Percentiles rank a stretch among this genome's conserved stretches.
Evolutionary conservation across 768 basidiomycete species (phyloP).

Genomic region (Clathrus columnatus): DNA sequence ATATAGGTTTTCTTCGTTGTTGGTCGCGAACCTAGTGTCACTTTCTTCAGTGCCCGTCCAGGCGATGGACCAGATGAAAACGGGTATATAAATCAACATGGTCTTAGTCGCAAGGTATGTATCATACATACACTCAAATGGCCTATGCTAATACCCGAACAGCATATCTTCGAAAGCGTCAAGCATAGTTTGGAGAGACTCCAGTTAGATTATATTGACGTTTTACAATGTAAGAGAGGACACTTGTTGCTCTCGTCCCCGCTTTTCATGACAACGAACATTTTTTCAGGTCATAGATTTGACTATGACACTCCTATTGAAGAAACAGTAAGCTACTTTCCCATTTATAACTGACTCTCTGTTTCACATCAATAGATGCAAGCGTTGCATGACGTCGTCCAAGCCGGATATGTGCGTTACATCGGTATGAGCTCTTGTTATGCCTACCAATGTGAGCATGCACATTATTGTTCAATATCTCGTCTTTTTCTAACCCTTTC

Average conservation of each 20-base stretch:
- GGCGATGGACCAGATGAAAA: conserved; percentile 10
- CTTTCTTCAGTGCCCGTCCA: conserved; percentile 4
- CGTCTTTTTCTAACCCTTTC: neutral
- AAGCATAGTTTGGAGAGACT: conserved; percentile 32
- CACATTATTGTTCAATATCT: neutral
- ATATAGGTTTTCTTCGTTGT: conserved; percentile 17
- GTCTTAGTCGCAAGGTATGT: conserved; percentile 35
- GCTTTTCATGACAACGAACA: neutral
- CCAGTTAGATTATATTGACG: conserved; percentile 38
- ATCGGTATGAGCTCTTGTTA: conserved; percentile 36
- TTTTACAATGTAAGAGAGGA: conserved; percentile 29
- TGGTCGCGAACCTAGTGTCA: conserved; percentile 14
- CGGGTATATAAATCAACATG: conserved; percentile 51
- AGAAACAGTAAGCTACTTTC: conserved; percentile 22
- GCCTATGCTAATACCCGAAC: too few relatives aligned
- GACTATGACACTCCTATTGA: conserved; percentile 35
- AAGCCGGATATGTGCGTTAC: conserved; percentile 39
- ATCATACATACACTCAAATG: too few relatives aligned
- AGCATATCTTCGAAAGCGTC: conserved; percentile 43
- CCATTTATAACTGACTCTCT: too few relatives aligned
- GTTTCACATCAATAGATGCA: conserved; percentile 33
- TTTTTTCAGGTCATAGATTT: conserved; percentile 30
- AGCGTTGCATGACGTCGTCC: conserved; percentile 42
- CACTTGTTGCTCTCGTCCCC: neutral
- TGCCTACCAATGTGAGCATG: conserved; percentile 32